Evolutionary conservation across 2,329 filamentous ascomycete genomes (phyloP).

Genomic region (Penicillium thymicola): DNA sequence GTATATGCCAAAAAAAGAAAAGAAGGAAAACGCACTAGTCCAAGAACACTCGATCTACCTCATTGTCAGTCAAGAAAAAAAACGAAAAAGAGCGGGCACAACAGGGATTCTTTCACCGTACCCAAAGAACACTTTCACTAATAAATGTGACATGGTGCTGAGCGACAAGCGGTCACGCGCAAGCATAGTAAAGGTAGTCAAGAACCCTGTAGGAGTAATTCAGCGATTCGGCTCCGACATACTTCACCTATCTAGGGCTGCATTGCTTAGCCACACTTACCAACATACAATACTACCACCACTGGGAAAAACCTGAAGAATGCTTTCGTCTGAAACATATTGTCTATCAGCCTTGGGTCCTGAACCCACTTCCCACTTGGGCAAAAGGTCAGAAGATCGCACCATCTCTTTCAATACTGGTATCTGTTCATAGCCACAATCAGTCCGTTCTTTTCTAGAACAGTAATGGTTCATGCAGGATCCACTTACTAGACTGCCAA

Average conservation of each 20-base stretch:
- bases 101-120: constrained; percentile 28
- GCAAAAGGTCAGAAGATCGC: constrained; percentile 8
- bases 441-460: constrained; percentile 12
- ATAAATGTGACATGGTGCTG: constrained; percentile 57
- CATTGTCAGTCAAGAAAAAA: constrained; percentile 11
- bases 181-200: constrained; percentile 70
- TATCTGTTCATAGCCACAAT: constrained; percentile 50
- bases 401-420: constrained; percentile 92
- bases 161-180: constrained; percentile 56
- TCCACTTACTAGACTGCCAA: constrained; percentile 52
- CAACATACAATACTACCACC: constrained; percentile 77
- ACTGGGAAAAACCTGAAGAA: constrained; percentile 79
- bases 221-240: constrained; percentile 5
- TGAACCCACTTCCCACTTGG: not conserved
- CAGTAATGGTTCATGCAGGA: constrained; percentile 2
- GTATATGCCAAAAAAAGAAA: constrained; percentile 5
- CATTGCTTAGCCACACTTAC: constrained; percentile 37
- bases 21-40: constrained; percentile 51
- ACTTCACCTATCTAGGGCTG: constrained; percentile 4
- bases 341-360: constrained; percentile 27
- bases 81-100: constrained; percentile 12
- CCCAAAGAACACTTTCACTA: constrained; percentile 63
- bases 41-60: constrained; percentile 52
- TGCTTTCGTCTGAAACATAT: constrained; percentile 63
- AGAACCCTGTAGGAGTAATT: constrained; percentile 58